phyloP scores from a whole-genome alignment of 169 alveolate genomes.

The Cryptosporidium ubiquitum region DNA sequence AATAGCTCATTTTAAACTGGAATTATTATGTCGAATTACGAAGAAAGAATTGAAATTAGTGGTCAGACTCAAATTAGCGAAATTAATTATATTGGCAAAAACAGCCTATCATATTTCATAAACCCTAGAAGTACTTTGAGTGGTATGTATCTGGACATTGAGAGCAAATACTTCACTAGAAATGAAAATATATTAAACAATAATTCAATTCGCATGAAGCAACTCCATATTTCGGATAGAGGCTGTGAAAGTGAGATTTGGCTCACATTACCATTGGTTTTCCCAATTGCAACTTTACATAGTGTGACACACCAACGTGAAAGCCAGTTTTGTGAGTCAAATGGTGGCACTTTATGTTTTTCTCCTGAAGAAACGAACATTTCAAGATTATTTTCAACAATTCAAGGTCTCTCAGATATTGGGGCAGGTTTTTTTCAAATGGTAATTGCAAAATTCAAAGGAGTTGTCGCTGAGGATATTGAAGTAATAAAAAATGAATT shows the following conservation, averaged over 20 bases:
- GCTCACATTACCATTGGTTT: conserved; percentile 56
- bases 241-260: conserved; percentile 21
- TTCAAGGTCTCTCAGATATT: conserved; percentile 64
- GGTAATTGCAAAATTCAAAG: conserved; percentile 42
- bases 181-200: neutral
- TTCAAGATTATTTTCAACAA: conserved; percentile 48
- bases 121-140: neutral
- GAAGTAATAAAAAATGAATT: conserved; percentile 33
- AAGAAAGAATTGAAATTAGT: neutral
- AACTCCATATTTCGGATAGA: neutral
- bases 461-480: conserved; percentile 8
- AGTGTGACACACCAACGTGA: conserved; percentile 2
- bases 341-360: conserved; percentile 61
- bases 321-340: conserved; percentile 9
- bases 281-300: conserved; percentile 57
- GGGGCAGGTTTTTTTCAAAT: conserved; percentile 68
- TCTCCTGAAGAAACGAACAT: conserved; percentile 37
- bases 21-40: neutral
- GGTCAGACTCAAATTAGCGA: neutral
- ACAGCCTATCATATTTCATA: neutral
- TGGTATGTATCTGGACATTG: neutral
- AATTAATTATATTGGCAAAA: neutral
- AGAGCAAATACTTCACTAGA: neutral
- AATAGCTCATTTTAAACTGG: neutral
- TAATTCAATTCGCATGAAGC: neutral